Percentiles rank a stretch among this genome's conserved stretches.
These are phyloP conservation scores for Geum urbanum DNA, from an alignment of 306 rosid genomes.

Conservation along the genomic window DNA sequence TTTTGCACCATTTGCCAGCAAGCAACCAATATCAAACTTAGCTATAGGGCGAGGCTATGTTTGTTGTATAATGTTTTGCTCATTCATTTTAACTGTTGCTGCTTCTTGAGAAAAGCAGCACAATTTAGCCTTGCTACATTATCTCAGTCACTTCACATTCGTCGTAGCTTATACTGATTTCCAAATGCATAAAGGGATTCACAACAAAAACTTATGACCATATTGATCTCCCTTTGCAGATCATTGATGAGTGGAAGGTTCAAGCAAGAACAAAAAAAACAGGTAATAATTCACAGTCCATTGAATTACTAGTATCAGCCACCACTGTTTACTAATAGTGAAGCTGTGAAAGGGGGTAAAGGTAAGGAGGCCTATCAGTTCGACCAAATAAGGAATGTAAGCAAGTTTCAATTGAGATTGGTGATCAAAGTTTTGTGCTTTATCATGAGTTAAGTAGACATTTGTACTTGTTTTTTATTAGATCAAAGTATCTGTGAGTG, in stretches of 20 bases:
- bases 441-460: background rate
- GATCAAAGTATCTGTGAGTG: background rate
- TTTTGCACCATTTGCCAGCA: conserved; percentile 57
- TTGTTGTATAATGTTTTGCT: conserved; percentile 21
- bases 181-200: background rate
- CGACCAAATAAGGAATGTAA: background rate
- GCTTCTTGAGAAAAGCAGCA: background rate
- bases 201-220: background rate
- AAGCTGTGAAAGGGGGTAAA: background rate
- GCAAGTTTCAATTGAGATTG: background rate
- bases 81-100: conserved; percentile 20
- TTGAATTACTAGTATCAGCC: background rate
- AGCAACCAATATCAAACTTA: conserved; percentile 47
- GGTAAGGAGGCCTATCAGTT: background rate
- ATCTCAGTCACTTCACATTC: background rate
- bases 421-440: background rate
- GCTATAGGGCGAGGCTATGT: conserved; percentile 21
- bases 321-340: background rate
- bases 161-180: background rate
- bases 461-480: background rate
- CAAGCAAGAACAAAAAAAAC: conserved; percentile 72
- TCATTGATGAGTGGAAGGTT: conserved; percentile 78
- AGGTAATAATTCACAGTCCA: conserved; percentile 36
- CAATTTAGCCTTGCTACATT: conserved; percentile 19
- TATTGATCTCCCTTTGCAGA: conserved; percentile 41